phyloP scores from a whole-genome alignment of 108 stramenopile species.

The Cyclotella sp. region DNA sequence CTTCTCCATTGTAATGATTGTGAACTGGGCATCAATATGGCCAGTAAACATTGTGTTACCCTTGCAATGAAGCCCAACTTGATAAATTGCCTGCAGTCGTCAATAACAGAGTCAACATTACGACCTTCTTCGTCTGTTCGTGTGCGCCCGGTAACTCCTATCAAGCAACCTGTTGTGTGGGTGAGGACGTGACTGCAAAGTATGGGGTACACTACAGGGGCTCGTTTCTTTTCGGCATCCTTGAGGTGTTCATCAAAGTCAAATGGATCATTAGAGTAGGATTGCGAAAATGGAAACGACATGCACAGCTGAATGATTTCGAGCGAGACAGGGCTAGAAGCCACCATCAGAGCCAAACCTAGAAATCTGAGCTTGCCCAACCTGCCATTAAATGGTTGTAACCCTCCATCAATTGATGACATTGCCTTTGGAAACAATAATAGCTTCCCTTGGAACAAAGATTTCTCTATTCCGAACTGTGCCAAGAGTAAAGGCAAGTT shows the following conservation, averaged over 20 bases:
- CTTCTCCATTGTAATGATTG: conserved; percentile 11
- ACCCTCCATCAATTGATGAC: conserved; percentile 64
- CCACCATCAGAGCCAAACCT: conserved; percentile 78
- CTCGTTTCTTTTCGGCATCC: conserved; percentile 46
- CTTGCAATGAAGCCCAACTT: conserved; percentile 78
- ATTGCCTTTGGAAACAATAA: conserved; percentile 67
- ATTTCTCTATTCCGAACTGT: conserved; percentile 72
- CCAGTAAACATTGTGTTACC: conserved; percentile 75
- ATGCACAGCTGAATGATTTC: conserved; percentile 84
- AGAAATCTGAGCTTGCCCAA: conserved; percentile 80
- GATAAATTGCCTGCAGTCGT: conserved; percentile 75
- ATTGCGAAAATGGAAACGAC: conserved; percentile 63
- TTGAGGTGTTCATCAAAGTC: conserved; percentile 25
- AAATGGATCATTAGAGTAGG: conserved; percentile 21
- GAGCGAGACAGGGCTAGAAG: conserved; percentile 75
- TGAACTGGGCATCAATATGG: conserved; percentile 32
- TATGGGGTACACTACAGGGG: conserved; percentile 80
- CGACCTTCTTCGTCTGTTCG: conserved; percentile 64
- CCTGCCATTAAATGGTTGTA: conserved; percentile 81
- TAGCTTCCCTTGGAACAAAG: conserved; percentile 56
- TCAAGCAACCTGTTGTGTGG: conserved; percentile 78
- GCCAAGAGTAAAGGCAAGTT: conserved; percentile 47
- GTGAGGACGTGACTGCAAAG: conserved; percentile 80
- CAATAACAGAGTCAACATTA: conserved; percentile 56
- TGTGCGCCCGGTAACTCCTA: conserved; percentile 75